Evolutionary conservation across 148 eudicot genomes (phyloP).

Genomic region (Fallopia convolvulus): DNA sequence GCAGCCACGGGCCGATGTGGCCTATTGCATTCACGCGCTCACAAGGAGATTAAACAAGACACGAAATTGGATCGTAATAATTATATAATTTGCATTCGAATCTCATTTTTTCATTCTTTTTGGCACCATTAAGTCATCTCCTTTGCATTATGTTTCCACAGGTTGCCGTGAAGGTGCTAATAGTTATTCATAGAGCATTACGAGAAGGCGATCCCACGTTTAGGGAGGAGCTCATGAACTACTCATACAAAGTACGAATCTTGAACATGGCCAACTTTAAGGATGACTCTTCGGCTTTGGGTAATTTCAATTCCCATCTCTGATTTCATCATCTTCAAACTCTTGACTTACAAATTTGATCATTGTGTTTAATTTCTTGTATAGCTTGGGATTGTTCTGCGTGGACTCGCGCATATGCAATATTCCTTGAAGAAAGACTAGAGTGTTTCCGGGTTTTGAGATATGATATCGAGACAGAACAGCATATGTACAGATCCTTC

Average conservation of each 20-base stretch:
- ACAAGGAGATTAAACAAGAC: constrained; percentile 82
- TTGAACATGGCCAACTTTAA: constrained; percentile 79
- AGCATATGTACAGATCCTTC: constrained; percentile 41
- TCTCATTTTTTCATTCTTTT: background rate
- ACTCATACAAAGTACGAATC: constrained; percentile 59
- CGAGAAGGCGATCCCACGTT: constrained; percentile 93
- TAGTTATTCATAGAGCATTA: constrained; percentile 77
- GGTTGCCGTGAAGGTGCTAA: constrained; percentile 87
- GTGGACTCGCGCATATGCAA: constrained; percentile 91
- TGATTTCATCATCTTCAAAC: background rate
- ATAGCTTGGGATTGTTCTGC: constrained; percentile 99
- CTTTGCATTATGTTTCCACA: constrained; percentile 12
- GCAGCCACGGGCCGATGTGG: constrained; percentile 88
- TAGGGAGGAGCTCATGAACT: constrained; percentile 74
- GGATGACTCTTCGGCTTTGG: constrained; percentile 90
- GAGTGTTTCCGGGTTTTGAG: constrained; percentile 76
- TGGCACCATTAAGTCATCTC: background rate
- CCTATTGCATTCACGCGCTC: constrained; percentile 83
- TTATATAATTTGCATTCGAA: background rate
- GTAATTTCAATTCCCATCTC: constrained; percentile 22
- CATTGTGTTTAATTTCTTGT: background rate
- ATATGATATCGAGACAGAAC: constrained; percentile 77
- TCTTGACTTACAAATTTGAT: background rate
- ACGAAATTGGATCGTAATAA: constrained; percentile 84
- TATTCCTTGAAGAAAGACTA: constrained; percentile 80